Percentiles rank a stretch among this genome's conserved stretches.
Evolutionary conservation across 805 yeast species (phyloP).

Genomic region (Wickerhamomyces kurtzmanii): DNA sequence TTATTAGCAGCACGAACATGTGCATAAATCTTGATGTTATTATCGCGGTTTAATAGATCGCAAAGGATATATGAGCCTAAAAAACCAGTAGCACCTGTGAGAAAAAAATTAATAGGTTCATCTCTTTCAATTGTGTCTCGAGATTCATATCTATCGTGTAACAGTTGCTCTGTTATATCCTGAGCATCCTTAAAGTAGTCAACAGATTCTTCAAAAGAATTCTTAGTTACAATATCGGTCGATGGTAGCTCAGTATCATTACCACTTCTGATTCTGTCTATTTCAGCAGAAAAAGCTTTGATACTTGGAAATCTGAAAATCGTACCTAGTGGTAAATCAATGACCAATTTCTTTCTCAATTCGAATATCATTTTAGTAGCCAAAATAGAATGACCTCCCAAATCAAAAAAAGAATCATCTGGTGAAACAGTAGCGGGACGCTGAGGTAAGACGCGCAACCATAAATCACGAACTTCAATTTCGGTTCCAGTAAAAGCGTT

Average conservation of each 20-base stretch:
- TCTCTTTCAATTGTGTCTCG: conserved; percentile 24
- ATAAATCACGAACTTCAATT: conserved; percentile 62
- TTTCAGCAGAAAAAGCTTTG: conserved; percentile 63
- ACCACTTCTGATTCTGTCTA: conserved; percentile 45
- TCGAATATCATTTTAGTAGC: conserved; percentile 97
- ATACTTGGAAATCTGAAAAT: conserved; percentile 88
- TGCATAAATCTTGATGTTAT: conserved; percentile 56
- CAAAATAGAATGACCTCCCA: conserved; percentile 96
- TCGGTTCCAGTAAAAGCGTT: conserved; percentile 56
- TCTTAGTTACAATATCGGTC: conserved; percentile 12
- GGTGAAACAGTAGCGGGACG: conserved; percentile 70
- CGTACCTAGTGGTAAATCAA: conserved; percentile 83
- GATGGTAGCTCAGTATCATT: conserved; percentile 35
- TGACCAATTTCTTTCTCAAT: conserved; percentile 63
- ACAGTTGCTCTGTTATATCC: conserved; percentile 28
- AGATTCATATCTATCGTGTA: conserved; percentile 35
- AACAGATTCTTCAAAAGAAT: conserved; percentile 18
- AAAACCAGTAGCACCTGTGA: conserved; percentile 97
- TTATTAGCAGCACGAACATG: conserved; percentile 82
- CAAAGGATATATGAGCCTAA: conserved; percentile 82
- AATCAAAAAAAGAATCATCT: conserved; percentile 86
- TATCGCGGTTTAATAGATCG: conserved; percentile 56
- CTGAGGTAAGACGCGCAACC: conserved; percentile 81
- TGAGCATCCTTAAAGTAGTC: conserved; percentile 73
- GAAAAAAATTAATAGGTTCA: conserved; percentile 50